Evolutionary conservation across 371 early-diverging fungal genomes (phyloP).

Genomic region (Zychaea mexicana): DNA sequence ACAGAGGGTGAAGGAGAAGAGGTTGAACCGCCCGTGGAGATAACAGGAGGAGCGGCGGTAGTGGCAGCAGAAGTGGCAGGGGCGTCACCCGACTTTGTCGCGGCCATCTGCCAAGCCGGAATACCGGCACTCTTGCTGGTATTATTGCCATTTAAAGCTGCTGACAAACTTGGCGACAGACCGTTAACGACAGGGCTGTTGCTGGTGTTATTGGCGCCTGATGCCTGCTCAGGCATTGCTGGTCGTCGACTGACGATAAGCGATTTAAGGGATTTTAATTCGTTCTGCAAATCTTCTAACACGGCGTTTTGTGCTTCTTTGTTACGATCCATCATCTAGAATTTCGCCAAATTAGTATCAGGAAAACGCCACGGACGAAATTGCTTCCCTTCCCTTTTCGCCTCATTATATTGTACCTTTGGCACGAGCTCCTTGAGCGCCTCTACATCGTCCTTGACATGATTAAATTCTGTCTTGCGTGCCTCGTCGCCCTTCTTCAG

Average conservation of each 20-base stretch:
- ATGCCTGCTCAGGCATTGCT: slow-evolving; percentile 29
- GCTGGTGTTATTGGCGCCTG: slow-evolving; percentile 28
- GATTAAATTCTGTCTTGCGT: slow-evolving; percentile 72
- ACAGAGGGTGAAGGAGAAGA: background rate
- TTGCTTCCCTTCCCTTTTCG: background rate
- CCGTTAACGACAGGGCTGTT: slow-evolving; percentile 24
- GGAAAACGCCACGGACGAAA: background rate
- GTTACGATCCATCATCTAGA: slow-evolving; percentile 72
- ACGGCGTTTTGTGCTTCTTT: slow-evolving; percentile 73
- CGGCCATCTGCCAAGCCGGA: slow-evolving; percentile 83
- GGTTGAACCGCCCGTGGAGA: background rate
- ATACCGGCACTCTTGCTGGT: slow-evolving; percentile 37
- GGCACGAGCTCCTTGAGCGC: slow-evolving; percentile 77
- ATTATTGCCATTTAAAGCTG: slow-evolving; percentile 29
- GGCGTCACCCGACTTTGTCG: slow-evolving; percentile 12
- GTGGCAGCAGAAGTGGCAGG: slow-evolving; percentile 5
- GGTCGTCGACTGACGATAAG: slow-evolving; percentile 79
- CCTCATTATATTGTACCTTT: slow-evolving; percentile 50
- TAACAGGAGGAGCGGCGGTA: background rate
- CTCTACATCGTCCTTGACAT: slow-evolving; percentile 78
- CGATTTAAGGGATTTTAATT: slow-evolving; percentile 90
- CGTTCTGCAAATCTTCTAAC: slow-evolving; percentile 85
- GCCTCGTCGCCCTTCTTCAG: slow-evolving; percentile 73
- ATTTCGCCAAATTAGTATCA: background rate
- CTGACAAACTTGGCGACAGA: slow-evolving; percentile 39